Conservation (phyloP, 2,329 filamentous ascomycete species). For the Myotisia sp. region DNA sequence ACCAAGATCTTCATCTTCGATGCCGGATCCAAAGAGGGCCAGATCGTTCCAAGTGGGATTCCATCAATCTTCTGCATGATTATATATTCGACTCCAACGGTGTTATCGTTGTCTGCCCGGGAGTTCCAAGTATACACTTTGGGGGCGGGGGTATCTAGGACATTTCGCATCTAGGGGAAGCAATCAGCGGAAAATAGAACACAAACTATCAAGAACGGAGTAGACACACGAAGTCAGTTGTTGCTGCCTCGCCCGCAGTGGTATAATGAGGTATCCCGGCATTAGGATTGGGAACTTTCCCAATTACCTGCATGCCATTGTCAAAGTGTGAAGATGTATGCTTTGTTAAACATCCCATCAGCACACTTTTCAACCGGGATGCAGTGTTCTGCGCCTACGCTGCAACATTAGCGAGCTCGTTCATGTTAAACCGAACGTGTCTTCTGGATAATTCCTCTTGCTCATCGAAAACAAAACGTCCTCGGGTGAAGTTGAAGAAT, state of each 20-base stretch:
- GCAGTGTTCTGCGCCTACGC: constrained; percentile 17
- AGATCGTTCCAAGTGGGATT: constrained; percentile 17
- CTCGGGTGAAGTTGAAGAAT: constrained; percentile 7
- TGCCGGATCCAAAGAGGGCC: constrained; percentile 18
- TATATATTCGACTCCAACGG: constrained; percentile 14
- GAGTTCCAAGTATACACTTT: constrained; percentile 9
- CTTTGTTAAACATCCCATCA: constrained; percentile 11
- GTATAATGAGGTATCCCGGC: constrained; percentile 10
- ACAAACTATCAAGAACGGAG: not conserved
- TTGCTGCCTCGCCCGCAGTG: constrained; percentile 27
- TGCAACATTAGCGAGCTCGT: constrained; percentile 20
- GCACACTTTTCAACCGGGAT: constrained; percentile 6
- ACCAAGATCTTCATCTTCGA: constrained; percentile 16
- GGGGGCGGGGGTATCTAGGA: constrained; percentile 5
- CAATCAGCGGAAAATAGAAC: not conserved
- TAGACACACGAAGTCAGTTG: constrained; percentile 19
- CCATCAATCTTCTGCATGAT: constrained; percentile 21
- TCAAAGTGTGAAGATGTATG: constrained; percentile 16
- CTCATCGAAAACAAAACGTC: constrained; percentile 7
- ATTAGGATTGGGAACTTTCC: constrained; percentile 9
- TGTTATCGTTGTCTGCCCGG: constrained; percentile 10
- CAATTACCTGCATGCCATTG: constrained; percentile 8
- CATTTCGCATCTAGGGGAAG: constrained; percentile 3
- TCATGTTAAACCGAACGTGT: constrained; percentile 20
- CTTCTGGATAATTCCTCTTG: constrained; percentile 4